A percentile compares a stretch with the other conserved stretches of the same genome.
phyloP scores from a whole-genome alignment of 2,329 filamentous ascomycete genomes.

The Paraphaeosphaeria sporulosa region DNA sequence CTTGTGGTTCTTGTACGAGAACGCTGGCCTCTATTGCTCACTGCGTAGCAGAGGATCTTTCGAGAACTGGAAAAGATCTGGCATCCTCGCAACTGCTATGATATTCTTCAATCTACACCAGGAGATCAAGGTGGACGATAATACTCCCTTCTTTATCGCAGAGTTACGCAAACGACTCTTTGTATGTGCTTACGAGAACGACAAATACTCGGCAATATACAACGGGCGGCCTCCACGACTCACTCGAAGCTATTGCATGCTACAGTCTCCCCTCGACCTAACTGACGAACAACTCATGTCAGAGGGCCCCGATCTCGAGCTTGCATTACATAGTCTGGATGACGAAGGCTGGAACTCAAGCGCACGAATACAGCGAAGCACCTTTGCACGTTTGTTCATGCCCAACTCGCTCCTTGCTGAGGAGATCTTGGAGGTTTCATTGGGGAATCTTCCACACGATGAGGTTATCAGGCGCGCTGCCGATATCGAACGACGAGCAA shows the following conservation, averaged over 20 bases:
- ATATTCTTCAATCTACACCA: conserved; percentile 49
- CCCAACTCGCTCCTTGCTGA: conserved; percentile 62
- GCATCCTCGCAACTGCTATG: conserved; percentile 38
- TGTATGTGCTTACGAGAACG: conserved; percentile 45
- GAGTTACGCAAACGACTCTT: conserved; percentile 46
- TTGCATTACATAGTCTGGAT: conserved; percentile 54
- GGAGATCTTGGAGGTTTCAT: conserved; percentile 66
- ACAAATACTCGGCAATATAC: conserved; percentile 62
- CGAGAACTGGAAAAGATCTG: conserved; percentile 42
- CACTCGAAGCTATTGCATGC: conserved; percentile 61
- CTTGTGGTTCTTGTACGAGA: conserved; percentile 45
- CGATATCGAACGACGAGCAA: conserved; percentile 34
- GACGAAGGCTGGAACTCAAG: conserved; percentile 61
- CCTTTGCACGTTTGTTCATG: conserved; percentile 56
- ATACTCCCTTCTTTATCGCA: conserved; percentile 45
- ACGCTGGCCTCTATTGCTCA: conserved; percentile 32
- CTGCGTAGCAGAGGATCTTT: conserved; percentile 43
- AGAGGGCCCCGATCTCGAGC: conserved; percentile 52
- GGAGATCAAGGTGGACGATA: conserved; percentile 41
- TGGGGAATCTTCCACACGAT: conserved; percentile 48
- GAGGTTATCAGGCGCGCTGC: conserved; percentile 50
- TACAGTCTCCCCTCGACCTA: conserved; percentile 64
- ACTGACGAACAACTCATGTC: conserved; percentile 58
- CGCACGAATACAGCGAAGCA: conserved; percentile 54
- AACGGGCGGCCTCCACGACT: conserved; percentile 64